Evolutionary conservation across 2,329 filamentous ascomycete genomes (phyloP).

Genomic region (Tolypocladium amazonense): DNA sequence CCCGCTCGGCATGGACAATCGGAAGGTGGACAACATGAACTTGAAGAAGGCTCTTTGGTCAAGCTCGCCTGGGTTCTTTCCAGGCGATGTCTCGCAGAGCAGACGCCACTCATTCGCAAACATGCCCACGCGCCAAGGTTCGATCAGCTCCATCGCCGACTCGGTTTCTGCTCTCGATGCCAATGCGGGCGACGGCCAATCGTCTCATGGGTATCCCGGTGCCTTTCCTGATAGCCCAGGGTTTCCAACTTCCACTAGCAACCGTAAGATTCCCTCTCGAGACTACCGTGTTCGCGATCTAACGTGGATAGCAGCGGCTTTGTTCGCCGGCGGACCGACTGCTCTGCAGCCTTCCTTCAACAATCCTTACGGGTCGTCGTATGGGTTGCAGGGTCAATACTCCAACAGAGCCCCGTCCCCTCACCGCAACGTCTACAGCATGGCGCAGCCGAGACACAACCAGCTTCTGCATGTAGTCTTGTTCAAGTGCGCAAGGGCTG

Average conservation of each 20-base stretch:
- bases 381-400: slow-evolving; percentile 32
- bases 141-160: slow-evolving; percentile 50
- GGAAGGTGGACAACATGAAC: slow-evolving; percentile 46
- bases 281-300: not conserved
- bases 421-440: slow-evolving; percentile 50
- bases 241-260: slow-evolving; percentile 23
- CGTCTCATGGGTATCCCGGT: slow-evolving; percentile 29
- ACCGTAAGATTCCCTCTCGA: slow-evolving; percentile 23
- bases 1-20: slow-evolving; percentile 44
- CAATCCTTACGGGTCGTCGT: slow-evolving; percentile 35
- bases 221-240: slow-evolving; percentile 27
- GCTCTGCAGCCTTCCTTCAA: slow-evolving; percentile 16
- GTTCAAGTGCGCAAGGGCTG: slow-evolving; percentile 92
- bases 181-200: slow-evolving; percentile 30
- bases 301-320: slow-evolving; percentile 9
- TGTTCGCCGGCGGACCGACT: slow-evolving; percentile 14
- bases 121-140: slow-evolving; percentile 52
- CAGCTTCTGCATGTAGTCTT: slow-evolving; percentile 79
- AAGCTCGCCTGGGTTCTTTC: slow-evolving; percentile 56
- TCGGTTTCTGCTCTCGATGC: slow-evolving; percentile 35
- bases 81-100: slow-evolving; percentile 58
- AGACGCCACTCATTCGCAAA: slow-evolving; percentile 72
- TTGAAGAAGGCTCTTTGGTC: slow-evolving; percentile 63
- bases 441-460: slow-evolving; percentile 51
- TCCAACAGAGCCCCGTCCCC: slow-evolving; percentile 46